A percentile compares a stretch with the other conserved stretches of the same genome.
phyloP scores from a whole-genome alignment of 495 filamentous ascomycete genomes.

The Xylaria palmicola region DNA sequence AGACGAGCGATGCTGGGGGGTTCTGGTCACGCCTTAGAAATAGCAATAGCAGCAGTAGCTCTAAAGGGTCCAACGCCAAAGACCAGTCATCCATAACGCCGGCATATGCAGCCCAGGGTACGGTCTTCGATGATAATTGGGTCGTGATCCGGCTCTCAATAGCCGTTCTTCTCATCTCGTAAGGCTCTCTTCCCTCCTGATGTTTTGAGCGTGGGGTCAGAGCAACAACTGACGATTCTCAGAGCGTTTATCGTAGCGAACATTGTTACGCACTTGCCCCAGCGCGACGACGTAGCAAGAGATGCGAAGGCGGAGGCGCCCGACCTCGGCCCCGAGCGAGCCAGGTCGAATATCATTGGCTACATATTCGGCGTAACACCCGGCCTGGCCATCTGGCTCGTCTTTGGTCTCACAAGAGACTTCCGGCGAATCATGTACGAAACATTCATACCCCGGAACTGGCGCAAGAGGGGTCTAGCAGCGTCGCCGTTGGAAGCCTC shows the following conservation, averaged over 20 bases:
- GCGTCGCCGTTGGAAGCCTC: neutral
- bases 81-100: neutral
- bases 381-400: slow-evolving; percentile 22
- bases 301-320: slow-evolving; percentile 14
- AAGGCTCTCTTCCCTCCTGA: neutral
- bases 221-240: neutral
- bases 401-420: slow-evolving; percentile 23
- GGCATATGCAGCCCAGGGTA: neutral
- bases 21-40: slow-evolving; percentile 9
- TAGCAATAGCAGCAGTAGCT: neutral
- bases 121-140: slow-evolving; percentile 19
- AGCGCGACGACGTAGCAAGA: slow-evolving; percentile 8
- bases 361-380: slow-evolving; percentile 27
- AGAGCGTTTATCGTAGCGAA: slow-evolving; percentile 18
- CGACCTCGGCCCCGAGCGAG: slow-evolving; percentile 19
- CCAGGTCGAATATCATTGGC: slow-evolving; percentile 24
- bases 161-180: slow-evolving; percentile 19
- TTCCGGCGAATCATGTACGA: slow-evolving; percentile 25
- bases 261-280: slow-evolving; percentile 17
- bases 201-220: neutral
- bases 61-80: neutral
- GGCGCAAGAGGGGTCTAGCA: neutral
- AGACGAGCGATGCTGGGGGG: neutral
- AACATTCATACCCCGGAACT: slow-evolving; percentile 14
- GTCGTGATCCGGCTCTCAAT: slow-evolving; percentile 16